Evolutionary conservation across 495 filamentous ascomycete genomes (phyloP), one percentile per base, ranked within the genome.

Genomic region (Cryomyces antarcticus): DNA sequence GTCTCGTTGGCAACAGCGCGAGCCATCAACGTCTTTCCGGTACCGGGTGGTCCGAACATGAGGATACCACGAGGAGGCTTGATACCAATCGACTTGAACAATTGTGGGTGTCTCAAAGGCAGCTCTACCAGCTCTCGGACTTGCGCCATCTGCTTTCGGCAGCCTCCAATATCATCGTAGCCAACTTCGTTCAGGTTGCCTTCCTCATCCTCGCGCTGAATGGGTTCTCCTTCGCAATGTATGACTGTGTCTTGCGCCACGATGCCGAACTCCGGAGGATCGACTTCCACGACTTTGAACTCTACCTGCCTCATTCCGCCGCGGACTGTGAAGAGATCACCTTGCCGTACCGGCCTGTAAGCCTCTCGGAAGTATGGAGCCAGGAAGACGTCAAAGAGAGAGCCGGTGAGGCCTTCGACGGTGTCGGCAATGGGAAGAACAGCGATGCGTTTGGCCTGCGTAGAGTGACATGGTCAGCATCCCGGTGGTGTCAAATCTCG

Each of bases 51-150:
- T 41, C 88, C 88, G 65, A 82, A 97, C 66, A 97, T 83, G 50
- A 97, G 76, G 52, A 97, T 93, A 78, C 88, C 88, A 54, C 89
- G 88, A 36, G 89, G 89, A 33, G 89, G 92, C 73, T 97, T 97
- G 67, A 97, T 95, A 77, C 89, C 89, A 53, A 97, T 96, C 36
- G 88, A 95, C 72, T 95, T 95, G 82, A 97, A 97, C 24, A 97
- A 80, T 58, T 95, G 89, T 42, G 89, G 89, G 62, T 97, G 89
- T 49, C 89, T 76, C 10, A 97, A 72, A 42, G 89, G 89, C 53
- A 97, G 69, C 71, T 97, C 89, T 46, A 97, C 89, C 71, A 97
- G 72, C 63, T 97, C 89, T 59, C 89, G 82, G 50, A 96, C 92
- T 68, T 97, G 89, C 45, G 89, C 89, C 89, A 97, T 94, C 68